Evolutionary conservation across 768 basidiomycete genomes (phyloP).

Genomic region (Hygrocybe coccinea): DNA sequence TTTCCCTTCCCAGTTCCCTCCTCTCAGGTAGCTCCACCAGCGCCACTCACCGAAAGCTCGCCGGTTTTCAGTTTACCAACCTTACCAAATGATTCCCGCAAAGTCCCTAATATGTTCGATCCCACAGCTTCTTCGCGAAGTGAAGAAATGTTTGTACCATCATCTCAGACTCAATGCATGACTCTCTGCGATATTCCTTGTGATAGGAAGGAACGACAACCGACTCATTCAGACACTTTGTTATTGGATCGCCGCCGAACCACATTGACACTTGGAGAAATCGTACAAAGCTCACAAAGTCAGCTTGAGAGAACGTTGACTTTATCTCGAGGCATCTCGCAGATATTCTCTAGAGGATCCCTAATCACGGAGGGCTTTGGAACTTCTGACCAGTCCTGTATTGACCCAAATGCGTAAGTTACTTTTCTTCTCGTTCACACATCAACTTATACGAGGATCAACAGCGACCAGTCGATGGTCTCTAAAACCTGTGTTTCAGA

Average conservation of each 20-base stretch:
- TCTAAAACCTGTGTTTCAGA: neutral
- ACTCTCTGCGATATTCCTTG: neutral
- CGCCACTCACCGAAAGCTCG: neutral
- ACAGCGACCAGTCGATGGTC: neutral
- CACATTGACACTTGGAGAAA: slow-evolving; percentile 16
- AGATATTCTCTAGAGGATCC: slow-evolving; percentile 8
- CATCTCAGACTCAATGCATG: slow-evolving; percentile 9
- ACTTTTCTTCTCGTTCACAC: too few species aligned
- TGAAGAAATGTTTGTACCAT: neutral
- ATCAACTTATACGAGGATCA: too few species aligned
- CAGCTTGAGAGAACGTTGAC: slow-evolving; percentile 37
- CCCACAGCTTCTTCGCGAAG: neutral
- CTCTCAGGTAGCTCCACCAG: neutral
- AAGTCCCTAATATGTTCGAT: neutral
- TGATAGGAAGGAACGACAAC: neutral
- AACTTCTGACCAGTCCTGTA: neutral
- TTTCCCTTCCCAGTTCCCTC: neutral
- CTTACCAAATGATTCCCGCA: neutral
- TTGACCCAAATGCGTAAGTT: too few species aligned
- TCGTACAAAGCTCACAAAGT: slow-evolving; percentile 45
- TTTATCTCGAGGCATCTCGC: slow-evolving; percentile 9
- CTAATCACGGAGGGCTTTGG: neutral
- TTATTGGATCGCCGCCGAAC: neutral
- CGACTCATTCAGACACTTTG: slow-evolving; percentile 12
- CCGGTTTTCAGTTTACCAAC: neutral